Evolutionary conservation across 306 rosid species (phyloP).

Genomic region (Benincasa hispida): DNA sequence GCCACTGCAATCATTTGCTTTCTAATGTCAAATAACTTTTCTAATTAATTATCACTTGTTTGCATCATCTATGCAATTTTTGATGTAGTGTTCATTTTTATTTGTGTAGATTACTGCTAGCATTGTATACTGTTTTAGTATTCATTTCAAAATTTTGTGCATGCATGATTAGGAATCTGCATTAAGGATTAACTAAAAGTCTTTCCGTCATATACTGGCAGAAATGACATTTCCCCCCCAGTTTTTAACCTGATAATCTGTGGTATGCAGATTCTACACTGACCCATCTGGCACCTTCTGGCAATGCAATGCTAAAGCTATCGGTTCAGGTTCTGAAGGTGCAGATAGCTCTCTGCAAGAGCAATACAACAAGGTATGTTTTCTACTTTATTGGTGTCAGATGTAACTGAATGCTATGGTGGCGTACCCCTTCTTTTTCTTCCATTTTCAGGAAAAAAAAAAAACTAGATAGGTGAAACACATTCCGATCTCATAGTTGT

Average conservation of each 20-base stretch:
- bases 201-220: neutral
- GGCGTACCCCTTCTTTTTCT: neutral
- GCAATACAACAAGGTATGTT: slow-evolving; percentile 82
- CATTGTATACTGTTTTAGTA: neutral
- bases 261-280: slow-evolving; percentile 62
- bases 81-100: neutral
- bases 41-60: neutral
- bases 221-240: neutral
- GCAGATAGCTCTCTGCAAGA: slow-evolving; percentile 99
- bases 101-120: neutral
- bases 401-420: neutral
- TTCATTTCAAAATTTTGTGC: neutral
- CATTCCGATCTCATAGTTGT: neutral
- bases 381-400: neutral
- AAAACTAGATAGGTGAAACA: neutral
- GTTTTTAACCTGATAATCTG: neutral
- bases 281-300: slow-evolving; percentile 99
- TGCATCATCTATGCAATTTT: neutral
- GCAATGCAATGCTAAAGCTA: slow-evolving; percentile 99
- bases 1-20: neutral
- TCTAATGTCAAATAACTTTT: neutral
- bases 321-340: slow-evolving; percentile 98
- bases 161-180: neutral
- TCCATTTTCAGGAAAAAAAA: neutral
- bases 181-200: neutral